These are phyloP conservation scores for Nakazawaea wickerhamii DNA, from an alignment of 805 yeast species.

Conservation along the genomic window DNA sequence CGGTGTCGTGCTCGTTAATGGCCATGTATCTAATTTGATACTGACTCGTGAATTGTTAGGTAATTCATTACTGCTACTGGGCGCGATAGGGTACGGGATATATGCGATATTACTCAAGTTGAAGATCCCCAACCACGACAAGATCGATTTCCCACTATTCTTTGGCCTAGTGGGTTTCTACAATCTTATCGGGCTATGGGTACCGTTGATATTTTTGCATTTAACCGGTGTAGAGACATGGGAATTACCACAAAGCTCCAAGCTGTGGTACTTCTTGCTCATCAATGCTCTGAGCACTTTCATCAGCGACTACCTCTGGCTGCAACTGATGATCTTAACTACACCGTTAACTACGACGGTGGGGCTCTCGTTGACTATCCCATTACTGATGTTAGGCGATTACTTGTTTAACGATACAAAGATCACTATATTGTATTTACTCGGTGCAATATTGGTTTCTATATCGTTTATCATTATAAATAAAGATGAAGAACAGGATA, in stretches of 20 bases:
- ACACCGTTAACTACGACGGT: constrained; percentile 95
- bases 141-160: constrained; percentile 79
- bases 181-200: constrained; percentile 76
- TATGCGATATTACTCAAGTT: constrained; percentile 82
- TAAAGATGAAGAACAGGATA: constrained; percentile 66
- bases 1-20: constrained; percentile 79
- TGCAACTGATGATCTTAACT: constrained; percentile 87
- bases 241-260: constrained; percentile 55
- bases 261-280: constrained; percentile 47
- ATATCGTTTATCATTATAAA: constrained; percentile 81
- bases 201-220: constrained; percentile 64
- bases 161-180: constrained; percentile 94
- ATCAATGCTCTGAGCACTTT: constrained; percentile 75
- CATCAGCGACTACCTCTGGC: constrained; percentile 92
- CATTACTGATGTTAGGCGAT: constrained; percentile 92
- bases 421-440: constrained; percentile 55
- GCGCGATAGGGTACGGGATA: constrained; percentile 88
- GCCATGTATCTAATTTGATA: constrained; percentile 24
- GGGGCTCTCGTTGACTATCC: constrained; percentile 89
- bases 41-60: constrained; percentile 43
- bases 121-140: constrained; percentile 65
- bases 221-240: constrained; percentile 61
- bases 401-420: constrained; percentile 61
- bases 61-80: constrained; percentile 70
- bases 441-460: constrained; percentile 80